Evolutionary conservation across 2,329 filamentous ascomycete species (phyloP).

Genomic region (Diaporthe longicolla): DNA sequence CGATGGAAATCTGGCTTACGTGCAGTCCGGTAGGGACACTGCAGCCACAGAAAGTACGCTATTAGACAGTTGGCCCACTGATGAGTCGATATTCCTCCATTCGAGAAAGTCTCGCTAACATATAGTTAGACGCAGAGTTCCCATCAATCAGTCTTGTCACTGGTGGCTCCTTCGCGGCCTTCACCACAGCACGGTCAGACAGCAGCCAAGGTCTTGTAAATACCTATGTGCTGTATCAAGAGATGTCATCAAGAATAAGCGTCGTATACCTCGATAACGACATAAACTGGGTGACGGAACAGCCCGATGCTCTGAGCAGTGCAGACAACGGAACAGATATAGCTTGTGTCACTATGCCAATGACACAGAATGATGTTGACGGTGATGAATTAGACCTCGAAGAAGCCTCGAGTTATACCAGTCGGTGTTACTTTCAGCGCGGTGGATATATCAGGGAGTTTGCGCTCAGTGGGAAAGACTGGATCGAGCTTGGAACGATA

Average conservation of each 20-base stretch:
- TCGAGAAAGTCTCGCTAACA: neutral
- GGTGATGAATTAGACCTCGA: neutral
- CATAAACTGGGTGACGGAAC: neutral
- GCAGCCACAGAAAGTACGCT: neutral
- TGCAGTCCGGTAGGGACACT: neutral
- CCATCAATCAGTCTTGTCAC: neutral
- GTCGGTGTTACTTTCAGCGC: neutral
- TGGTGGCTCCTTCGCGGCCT: neutral
- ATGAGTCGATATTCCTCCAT: neutral
- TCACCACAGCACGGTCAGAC: neutral
- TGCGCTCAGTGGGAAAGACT: neutral
- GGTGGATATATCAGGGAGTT: slow-evolving; percentile 5
- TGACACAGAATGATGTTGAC: neutral
- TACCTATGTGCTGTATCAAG: neutral
- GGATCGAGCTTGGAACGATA: slow-evolving; percentile 7
- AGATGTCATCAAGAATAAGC: neutral
- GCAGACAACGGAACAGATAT: neutral
- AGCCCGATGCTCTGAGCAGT: neutral
- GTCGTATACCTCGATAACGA: neutral
- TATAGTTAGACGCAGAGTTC: neutral
- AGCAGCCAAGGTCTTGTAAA: neutral
- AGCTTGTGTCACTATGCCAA: neutral
- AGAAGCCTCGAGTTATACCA: neutral
- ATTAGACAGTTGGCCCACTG: neutral
- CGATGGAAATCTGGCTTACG: neutral